Evolutionary conservation across 192 early-diverging fungal genomes (phyloP), one percentile per base, ranked within the genome.

Genomic region (Lobosporangium transversale): DNA sequence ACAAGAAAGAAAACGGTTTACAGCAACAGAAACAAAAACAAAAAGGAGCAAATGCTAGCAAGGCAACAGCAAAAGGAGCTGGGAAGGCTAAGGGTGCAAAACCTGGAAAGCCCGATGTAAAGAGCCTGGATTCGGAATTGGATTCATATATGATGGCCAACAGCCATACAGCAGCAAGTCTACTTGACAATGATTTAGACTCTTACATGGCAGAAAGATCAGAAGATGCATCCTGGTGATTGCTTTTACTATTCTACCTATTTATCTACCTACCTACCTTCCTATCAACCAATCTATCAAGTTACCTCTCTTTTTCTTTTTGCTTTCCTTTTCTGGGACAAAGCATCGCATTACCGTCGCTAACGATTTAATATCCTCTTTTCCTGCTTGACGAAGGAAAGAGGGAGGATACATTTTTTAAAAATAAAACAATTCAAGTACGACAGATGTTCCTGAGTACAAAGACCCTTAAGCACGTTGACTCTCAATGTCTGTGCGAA

Each of bases 181-280:
- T 64, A 5, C 33, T 81, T 29, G 80, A 81, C 17, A 53, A 76
- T 62, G 80, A 81, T 57, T 53, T 81, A 24, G 80, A 81, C 42
- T 27, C 62, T 12, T 81, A 81, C 44, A 81, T 81, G 80, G 66
- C 68, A 12, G 73, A 76, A 14, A 76, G 54, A 48, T 40, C 53
- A 1, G 43, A 48, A 4, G 70, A 73, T 18, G 49, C 15, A n/a
- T 14, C 40, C 21, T 70, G 66, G 66, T 68, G 54, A 31, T 2
- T 8, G 21, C 35, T 17, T 12, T 14, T 2, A 21, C n/a, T 37
- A n/a, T 23, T 36, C 37, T 56, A 26, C 23, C 8, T 31, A 33
- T 54, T 54, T 35, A 30, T 18, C 14, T 31, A n/a, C 8, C 0
- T 33, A 35, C 1, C 21, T 42, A 17, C 17, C 40, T 42, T 42